phyloP scores from a whole-genome alignment of 129 eudicot species.

The Apium graveolens region DNA sequence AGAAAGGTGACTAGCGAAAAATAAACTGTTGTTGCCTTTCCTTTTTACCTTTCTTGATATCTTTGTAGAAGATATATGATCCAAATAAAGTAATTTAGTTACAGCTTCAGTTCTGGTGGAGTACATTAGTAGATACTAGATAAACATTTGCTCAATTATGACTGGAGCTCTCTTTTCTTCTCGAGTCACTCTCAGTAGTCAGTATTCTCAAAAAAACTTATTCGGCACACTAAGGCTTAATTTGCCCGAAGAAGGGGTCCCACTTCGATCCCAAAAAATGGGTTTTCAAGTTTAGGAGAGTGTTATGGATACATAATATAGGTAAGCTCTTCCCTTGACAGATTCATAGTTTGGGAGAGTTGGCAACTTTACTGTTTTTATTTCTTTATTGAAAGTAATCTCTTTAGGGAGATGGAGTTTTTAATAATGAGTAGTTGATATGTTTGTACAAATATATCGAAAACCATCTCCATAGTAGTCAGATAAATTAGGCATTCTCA shows the following conservation, averaged over 20 bases:
- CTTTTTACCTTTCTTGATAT: no score
- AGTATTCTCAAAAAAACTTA: no score
- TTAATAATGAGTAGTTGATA: not conserved
- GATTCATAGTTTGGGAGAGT: not conserved
- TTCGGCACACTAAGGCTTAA: no score
- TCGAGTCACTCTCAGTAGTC: no score
- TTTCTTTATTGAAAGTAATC: not conserved
- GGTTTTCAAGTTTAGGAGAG: no score
- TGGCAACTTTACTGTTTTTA: not conserved
- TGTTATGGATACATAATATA: no score
- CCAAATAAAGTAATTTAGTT: not conserved
- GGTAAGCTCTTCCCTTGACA: no score
- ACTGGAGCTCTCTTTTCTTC: no score
- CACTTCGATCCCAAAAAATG: no score
- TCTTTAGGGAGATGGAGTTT: not conserved
- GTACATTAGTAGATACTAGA: no score
- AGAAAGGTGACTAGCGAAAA: not conserved
- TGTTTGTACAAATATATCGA: not conserved
- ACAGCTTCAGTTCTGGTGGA: not conserved
- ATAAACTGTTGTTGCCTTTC: not conserved
- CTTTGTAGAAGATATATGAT: not conserved
- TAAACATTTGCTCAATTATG: no score
- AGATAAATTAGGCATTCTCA: not conserved
- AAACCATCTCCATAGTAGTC: not conserved
- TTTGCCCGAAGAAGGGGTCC: no score